These are phyloP conservation scores for Penicillium malachiteum DNA, from an alignment of 495 filamentous ascomycete species.

Conservation along the genomic window DNA sequence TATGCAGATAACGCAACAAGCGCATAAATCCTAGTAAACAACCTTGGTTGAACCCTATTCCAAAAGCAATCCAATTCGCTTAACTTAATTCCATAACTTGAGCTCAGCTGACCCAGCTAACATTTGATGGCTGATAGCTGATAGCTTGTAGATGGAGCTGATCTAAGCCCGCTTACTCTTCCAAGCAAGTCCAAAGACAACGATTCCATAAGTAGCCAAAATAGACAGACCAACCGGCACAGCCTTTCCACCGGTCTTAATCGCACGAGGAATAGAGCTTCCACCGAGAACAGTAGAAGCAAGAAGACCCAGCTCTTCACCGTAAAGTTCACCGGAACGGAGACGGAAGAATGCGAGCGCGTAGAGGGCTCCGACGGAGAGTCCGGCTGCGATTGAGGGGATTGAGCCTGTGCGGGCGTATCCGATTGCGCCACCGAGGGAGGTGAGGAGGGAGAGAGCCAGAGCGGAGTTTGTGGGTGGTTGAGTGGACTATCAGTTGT, in stretches of 20 bases:
- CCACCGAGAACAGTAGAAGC: conserved; percentile 82
- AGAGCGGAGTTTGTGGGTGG: conserved; percentile 54
- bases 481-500: not conserved
- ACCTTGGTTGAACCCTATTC: no score
- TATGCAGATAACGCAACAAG: not conserved
- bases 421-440: conserved; percentile 81
- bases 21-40: not conserved
- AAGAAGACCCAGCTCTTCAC: conserved; percentile 71
- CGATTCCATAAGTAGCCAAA: conserved; percentile 62
- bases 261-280: conserved; percentile 76
- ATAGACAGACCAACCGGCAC: conserved; percentile 72
- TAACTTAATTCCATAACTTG: no score
- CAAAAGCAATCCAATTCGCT: no score
- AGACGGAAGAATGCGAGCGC: conserved; percentile 46
- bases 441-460: conserved; percentile 77
- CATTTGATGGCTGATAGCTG: no score
- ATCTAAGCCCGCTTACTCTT: conserved; percentile 24
- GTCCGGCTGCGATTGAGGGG: conserved; percentile 80
- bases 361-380: conserved; percentile 68
- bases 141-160: no score
- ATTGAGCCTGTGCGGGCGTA: conserved; percentile 79
- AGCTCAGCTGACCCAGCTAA: conserved; percentile 5
- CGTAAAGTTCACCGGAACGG: conserved; percentile 59
- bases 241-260: conserved; percentile 69
- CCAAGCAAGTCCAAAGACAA: conserved; percentile 63